Base-by-base conservation (phyloP, 1,284 basidiomycete genomes). In the Sporisorium exsertum region DNA sequence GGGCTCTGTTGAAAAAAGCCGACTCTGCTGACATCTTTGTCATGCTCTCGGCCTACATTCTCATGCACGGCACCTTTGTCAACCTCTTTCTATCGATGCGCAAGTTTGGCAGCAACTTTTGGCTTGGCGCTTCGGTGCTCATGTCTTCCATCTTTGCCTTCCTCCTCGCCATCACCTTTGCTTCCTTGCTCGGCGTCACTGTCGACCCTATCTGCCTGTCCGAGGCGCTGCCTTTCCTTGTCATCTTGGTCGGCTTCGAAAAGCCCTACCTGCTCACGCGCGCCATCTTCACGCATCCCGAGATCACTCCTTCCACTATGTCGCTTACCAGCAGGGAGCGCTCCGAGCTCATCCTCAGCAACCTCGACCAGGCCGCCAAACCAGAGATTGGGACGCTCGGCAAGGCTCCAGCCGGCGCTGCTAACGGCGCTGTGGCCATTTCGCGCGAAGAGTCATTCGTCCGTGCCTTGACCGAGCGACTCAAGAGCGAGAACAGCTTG, bases 191-290 rank as follows among this genome's bases (percentile, higher is more conserved):
- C 68, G 89, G 90, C 74, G 94, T 99, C 61, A 92, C 92, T 8
- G 92, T 99, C 79, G 95, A 99, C 86, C 94, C 94, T 2, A 92
- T 99, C 64, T 91, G 92, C 18, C 89, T 99, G 35, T 95, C 94
- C 16, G 97, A 99, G 86, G 95, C 96, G 0, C 89, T 99, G 2
- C 96, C 96, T 0, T 99, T 99, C 91, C 89, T 99, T 42, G 95
- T 99, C 47, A 97, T 97, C 86, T 96, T 94, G 0, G 92, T 99
- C 64, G 96, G 96, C 15, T 99, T 98, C 85, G 96, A 99, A 87
- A 99, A 99, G 87, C 96, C 95, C 0, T 92, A 95, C 67, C 90
- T 94, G 13, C 91, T 99, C 43, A 95, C 95, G 0, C 90, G 92
- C 29, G 93, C 95, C 13, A 93, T 98, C 37, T 94, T 98, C 86